Evolutionary conservation across 2,329 filamentous ascomycete species (phyloP).

Genomic region (Cytospora piceicola): DNA sequence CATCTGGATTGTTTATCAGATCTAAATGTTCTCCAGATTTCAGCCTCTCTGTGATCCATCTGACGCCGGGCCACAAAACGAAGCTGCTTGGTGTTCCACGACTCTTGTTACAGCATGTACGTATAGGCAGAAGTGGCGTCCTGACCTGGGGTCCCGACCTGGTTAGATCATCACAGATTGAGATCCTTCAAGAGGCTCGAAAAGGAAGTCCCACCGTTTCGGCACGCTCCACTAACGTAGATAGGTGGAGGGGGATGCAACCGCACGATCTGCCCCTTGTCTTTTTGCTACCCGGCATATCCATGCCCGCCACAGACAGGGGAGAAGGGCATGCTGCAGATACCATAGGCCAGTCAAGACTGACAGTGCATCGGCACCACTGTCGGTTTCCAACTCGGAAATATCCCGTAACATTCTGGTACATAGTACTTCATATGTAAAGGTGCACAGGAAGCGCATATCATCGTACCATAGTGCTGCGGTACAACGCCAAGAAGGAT

Average conservation of each 20-base stretch:
- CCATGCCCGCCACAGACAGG: constrained; percentile 20
- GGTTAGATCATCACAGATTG: constrained; percentile 20
- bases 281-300: constrained; percentile 13
- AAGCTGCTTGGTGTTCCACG: constrained; percentile 27
- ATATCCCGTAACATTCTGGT: constrained; percentile 15
- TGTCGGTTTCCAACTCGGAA: constrained; percentile 23
- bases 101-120: constrained; percentile 17
- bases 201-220: constrained; percentile 18
- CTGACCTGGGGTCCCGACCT: constrained; percentile 15
- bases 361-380: neutral
- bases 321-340: neutral
- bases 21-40: constrained; percentile 29
- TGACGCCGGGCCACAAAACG: constrained; percentile 22
- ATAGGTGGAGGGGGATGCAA: constrained; percentile 25
- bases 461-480: neutral
- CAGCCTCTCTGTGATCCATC: constrained; percentile 25
- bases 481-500: neutral
- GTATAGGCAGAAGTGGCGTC: neutral
- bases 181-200: constrained; percentile 23
- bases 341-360: constrained; percentile 11
- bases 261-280: constrained; percentile 21
- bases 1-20: constrained; percentile 17
- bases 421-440: neutral
- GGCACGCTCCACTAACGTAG: constrained; percentile 25
- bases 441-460: neutral